Conservation (phyloP, 305 asterid species). For the Fraxinus sp. region DNA sequence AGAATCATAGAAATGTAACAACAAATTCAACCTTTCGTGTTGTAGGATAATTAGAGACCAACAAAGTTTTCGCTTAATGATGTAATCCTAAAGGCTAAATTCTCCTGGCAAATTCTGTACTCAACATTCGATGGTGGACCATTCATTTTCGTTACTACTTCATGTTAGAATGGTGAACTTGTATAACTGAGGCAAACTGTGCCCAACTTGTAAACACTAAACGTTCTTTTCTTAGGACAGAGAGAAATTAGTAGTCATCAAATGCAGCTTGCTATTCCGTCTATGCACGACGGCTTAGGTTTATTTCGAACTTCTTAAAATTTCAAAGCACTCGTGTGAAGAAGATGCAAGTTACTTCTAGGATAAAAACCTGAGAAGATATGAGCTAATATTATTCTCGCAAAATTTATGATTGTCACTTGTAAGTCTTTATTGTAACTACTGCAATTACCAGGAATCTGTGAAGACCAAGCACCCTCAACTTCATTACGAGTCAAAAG, state of each 20-base stretch:
- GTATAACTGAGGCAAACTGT: not conserved
- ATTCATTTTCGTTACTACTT: not conserved
- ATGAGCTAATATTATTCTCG: not conserved
- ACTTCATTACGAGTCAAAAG: conserved; percentile 87
- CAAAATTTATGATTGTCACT: not conserved
- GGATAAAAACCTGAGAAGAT: not conserved
- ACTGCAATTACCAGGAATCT: conserved; percentile 59
- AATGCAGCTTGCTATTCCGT: not conserved
- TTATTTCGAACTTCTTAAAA: not conserved
- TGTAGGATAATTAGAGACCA: not conserved
- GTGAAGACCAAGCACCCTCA: conserved; percentile 95
- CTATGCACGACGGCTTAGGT: not conserved
- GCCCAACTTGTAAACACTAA: not conserved
- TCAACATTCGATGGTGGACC: not conserved
- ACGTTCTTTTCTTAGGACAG: not conserved
- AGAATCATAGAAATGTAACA: not conserved
- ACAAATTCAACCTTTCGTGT: not conserved
- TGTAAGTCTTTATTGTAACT: conserved; percentile 11
- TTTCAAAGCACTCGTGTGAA: not conserved
- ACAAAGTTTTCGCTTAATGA: not conserved
- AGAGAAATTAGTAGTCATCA: not conserved
- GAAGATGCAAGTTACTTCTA: not conserved
- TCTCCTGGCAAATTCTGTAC: not conserved
- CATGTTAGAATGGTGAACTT: not conserved
- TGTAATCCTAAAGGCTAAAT: not conserved